Base-by-base conservation (phyloP, 805 yeast species). In the Ogataea salicorniae region DNA sequence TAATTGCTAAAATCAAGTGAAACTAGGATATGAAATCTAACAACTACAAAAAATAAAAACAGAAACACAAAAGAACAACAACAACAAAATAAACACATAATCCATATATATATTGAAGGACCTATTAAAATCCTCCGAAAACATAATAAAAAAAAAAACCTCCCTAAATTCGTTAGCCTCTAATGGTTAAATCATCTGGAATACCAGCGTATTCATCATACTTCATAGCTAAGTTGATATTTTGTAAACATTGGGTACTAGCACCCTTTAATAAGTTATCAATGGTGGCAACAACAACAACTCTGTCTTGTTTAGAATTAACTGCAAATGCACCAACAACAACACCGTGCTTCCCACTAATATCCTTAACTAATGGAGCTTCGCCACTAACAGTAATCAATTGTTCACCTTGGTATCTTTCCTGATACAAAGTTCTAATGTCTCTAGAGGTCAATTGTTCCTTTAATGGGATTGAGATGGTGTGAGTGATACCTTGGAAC, bases 191-290 rank as follows among this genome's bases (percentile, higher is more conserved):
- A 59, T 81, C 82, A 50, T 76, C 79, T 42, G 99, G 97, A 62
- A 94, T 94, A 59, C 98, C 98, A 46, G 83, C 97, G 62, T 86
- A 92, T 71, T 94, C 99, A 42, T 87, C 92, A 68, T 88, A 94
- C 22, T 91, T 91, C 72, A 86, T 71, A 6, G 88, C 86, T 68
- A 94, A 75, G 69, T 94, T 94, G 67, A 95, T 87, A 74, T 94
- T 94, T 70, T 94, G 99, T 67, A 94, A 69, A 72, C 98, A 92
- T 72, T 94, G 99, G 16, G 99, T 94, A 41, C 97, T 95, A 39
- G 99, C 99, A 56, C 99, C 99, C 74, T 94, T 94, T 63, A 94
- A 77, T 63, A 94, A 75, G 68, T 94, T 94, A 65, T 94, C 99
- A 59, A 94, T 92, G 5, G 97, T 90, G 20, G 97, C 96, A 46